Evolutionary conservation across 164 flowering plant genomes (phyloP), one percentile per base, ranked within the genome.

Genomic region (Litsea cubeba): DNA sequence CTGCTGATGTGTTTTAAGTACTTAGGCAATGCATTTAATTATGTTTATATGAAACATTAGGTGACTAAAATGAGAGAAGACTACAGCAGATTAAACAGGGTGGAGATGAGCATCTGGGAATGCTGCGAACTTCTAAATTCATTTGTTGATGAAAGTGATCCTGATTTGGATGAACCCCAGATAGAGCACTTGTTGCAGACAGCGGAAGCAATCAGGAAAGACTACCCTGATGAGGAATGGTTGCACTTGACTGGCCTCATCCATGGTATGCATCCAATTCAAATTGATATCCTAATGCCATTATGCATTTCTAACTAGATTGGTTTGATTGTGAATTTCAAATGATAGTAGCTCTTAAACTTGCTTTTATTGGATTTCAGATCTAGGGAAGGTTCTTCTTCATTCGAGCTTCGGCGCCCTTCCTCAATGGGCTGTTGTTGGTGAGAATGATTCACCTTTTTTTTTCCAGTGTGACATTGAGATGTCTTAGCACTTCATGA

Each of bases 201-300:
- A 2, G 85, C 87, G 2, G 87, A 85, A 71, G 87, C 87, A 1
- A 83, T 85, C 57, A 62, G 83, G 68, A 81, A 64, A 69, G 87
- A 85, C 62, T 83, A 85, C 65, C 87, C 87, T n/a, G 30, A 82
- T 67, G 80, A 84, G 65, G 87, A 83, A 28, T 84, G 87, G 87
- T 67, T 84, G 20, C 87, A 84, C 57, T 78, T 84, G 30, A 83
- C 85, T 72, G 87, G 81, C 10, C 84, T 84, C 6, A 81, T 84
- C 25, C 87, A 84, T 75, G 87, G 87, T 84, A 76, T 18, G 66
- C 15, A 10, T 10, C 23, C 15, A 24, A 11, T 51, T 46, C 60
- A 54, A 5, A 3, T 17, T 54, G 5, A 54, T 54, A 15, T 54
- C 60, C n/a, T 3, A 54, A 20, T 54, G 20, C 20, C 60, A 54